A percentile compares a stretch with the other conserved stretches of the same genome.
phyloP scores from a whole-genome alignment of 495 filamentous ascomycete species.

The Trichoderma orchidacearum region DNA sequence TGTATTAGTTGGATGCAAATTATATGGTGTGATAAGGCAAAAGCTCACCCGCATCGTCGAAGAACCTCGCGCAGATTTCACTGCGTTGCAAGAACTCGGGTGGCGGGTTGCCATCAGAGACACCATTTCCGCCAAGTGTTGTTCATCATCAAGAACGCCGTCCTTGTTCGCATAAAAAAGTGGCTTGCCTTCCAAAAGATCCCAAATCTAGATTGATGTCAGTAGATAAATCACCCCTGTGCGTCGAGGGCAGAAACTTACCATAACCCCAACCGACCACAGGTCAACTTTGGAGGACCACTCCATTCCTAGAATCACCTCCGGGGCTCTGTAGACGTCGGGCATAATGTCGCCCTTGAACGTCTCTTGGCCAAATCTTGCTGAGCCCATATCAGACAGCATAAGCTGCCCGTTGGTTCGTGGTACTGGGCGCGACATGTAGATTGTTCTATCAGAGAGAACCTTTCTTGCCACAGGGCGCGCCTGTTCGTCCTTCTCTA shows the following conservation, averaged over 20 bases:
- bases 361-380: slow-evolving; percentile 5
- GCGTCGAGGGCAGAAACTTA: slow-evolving; percentile 9
- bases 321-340: slow-evolving; percentile 31
- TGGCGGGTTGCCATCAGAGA: not conserved
- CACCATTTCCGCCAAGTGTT: slow-evolving; percentile 16
- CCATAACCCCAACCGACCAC: slow-evolving; percentile 32
- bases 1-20: not conserved
- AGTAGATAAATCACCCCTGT: not conserved
- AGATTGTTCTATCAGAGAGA: slow-evolving; percentile 11
- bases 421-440: slow-evolving; percentile 9
- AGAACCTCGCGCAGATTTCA: not conserved
- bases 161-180: slow-evolving; percentile 12
- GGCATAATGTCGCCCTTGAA: slow-evolving; percentile 19
- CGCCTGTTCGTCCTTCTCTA: slow-evolving; percentile 11
- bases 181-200: slow-evolving; percentile 12
- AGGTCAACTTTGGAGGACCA: slow-evolving; percentile 31
- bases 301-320: slow-evolving; percentile 29
- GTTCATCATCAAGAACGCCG: slow-evolving; percentile 10
- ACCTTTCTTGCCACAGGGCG: slow-evolving; percentile 9
- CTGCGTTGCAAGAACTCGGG: not conserved
- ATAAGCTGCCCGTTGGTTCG: slow-evolving; percentile 6
- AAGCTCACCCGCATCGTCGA: not conserved
- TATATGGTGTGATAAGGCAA: not conserved
- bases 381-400: slow-evolving; percentile 13
- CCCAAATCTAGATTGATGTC: slow-evolving; percentile 9